These are phyloP conservation scores for Populus simonii DNA, from an alignment of 345 rosid genomes.

Conservation along the genomic window DNA sequence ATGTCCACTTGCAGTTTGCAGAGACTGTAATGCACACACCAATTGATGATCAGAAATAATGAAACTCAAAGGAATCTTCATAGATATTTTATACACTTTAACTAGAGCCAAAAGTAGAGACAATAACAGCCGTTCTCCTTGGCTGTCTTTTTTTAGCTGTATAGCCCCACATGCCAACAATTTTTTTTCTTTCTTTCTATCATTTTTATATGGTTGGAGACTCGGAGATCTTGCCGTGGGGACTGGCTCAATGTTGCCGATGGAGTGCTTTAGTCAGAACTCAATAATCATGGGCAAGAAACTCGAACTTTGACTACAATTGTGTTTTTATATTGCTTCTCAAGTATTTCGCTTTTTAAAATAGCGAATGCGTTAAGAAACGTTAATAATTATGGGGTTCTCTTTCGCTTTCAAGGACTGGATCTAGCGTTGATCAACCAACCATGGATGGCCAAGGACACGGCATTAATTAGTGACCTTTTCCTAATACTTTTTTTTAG, in stretches of 20 bases:
- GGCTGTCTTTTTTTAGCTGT: background rate
- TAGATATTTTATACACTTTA: background rate
- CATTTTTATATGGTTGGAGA: background rate
- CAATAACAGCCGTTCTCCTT: background rate
- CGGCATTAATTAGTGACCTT: too few relatives aligned
- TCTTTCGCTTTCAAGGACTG: background rate
- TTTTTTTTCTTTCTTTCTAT: background rate
- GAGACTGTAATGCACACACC: background rate
- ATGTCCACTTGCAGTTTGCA: background rate
- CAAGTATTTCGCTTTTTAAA: background rate
- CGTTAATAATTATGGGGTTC: background rate
- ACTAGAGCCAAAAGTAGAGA: background rate
- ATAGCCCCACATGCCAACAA: background rate
- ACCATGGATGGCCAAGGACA: too few relatives aligned
- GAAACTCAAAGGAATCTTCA: background rate
- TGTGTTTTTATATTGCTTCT: background rate
- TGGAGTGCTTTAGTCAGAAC: background rate
- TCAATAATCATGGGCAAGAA: background rate
- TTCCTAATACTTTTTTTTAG: too few relatives aligned
- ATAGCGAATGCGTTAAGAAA: background rate
- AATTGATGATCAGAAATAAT: background rate
- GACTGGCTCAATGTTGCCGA: background rate
- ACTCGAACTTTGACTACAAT: background rate
- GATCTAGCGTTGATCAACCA: too few relatives aligned
- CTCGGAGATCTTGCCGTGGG: background rate